Evolutionary conservation across 2,329 filamentous ascomycete genomes (phyloP).

Genomic region (Aspergillus sp.): DNA sequence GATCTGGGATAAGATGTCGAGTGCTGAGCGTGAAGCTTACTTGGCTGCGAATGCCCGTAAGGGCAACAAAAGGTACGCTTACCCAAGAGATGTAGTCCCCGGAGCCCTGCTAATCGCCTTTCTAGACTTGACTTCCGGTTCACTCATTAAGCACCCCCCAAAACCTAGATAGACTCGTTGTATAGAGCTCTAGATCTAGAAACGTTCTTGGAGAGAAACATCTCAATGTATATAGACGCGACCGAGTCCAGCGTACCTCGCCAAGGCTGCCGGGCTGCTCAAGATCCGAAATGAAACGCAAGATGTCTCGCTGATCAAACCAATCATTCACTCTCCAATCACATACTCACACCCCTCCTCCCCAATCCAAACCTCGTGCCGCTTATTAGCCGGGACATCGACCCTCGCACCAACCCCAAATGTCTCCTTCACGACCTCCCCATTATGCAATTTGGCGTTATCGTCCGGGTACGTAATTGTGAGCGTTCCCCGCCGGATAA

Average conservation of each 20-base stretch:
- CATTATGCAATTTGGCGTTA: slow-evolving; percentile 30
- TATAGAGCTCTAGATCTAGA: neutral
- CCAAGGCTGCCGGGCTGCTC: neutral
- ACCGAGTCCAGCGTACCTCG: neutral
- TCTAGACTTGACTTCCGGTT: slow-evolving; percentile 46
- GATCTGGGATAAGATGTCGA: slow-evolving; percentile 47
- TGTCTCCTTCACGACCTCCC: slow-evolving; percentile 54
- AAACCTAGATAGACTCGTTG: neutral
- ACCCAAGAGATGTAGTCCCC: neutral
- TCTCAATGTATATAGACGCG: neutral
- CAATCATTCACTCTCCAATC: slow-evolving; percentile 55
- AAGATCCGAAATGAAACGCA: neutral
- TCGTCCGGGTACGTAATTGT: slow-evolving; percentile 64
- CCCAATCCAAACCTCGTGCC: slow-evolving; percentile 67
- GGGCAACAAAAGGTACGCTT: slow-evolving; percentile 50
- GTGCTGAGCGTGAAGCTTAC: slow-evolving; percentile 43
- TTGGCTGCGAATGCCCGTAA: slow-evolving; percentile 43
- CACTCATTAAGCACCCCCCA: slow-evolving; percentile 30
- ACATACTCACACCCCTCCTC: slow-evolving; percentile 63
- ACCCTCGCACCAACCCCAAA: slow-evolving; percentile 59
- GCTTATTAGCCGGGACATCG: slow-evolving; percentile 60
- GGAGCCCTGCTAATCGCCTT: neutral
- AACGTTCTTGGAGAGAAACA: neutral
- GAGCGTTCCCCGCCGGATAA: slow-evolving; percentile 61
- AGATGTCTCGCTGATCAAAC: neutral